Conservation (phyloP, 2,329 filamentous ascomycete genomes). For the Fusarium brachygibbosum region DNA sequence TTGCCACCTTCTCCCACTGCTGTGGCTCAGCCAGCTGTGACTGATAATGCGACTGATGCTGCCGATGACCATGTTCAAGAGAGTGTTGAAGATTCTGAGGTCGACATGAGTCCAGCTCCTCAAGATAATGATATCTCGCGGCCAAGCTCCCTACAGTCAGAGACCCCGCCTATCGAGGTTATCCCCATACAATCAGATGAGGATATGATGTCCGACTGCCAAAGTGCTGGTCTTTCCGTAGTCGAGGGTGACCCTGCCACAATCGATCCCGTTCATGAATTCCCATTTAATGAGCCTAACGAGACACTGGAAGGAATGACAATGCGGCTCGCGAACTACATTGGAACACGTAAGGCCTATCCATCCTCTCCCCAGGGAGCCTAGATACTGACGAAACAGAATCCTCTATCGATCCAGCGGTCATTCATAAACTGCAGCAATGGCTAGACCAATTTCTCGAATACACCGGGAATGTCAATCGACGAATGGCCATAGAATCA, state of each 20-base stretch:
- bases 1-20: slow-evolving; percentile 59
- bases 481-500: slow-evolving; percentile 57
- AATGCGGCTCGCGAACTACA: slow-evolving; percentile 56
- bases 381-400: slow-evolving; percentile 53
- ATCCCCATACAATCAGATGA: slow-evolving; percentile 57
- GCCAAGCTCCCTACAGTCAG: slow-evolving; percentile 56
- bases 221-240: slow-evolving; percentile 50
- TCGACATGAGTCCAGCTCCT: slow-evolving; percentile 52
- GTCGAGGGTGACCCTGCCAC: slow-evolving; percentile 41
- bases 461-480: slow-evolving; percentile 55
- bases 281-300: slow-evolving; percentile 60
- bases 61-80: slow-evolving; percentile 54
- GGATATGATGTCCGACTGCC: slow-evolving; percentile 52
- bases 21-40: slow-evolving; percentile 42
- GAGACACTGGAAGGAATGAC: slow-evolving; percentile 52
- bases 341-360: slow-evolving; percentile 49
- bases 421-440: slow-evolving; percentile 59
- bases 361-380: background rate
- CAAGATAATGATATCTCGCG: slow-evolving; percentile 48
- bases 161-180: slow-evolving; percentile 61
- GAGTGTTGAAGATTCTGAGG: slow-evolving; percentile 63
- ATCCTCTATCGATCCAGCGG: slow-evolving; percentile 58
- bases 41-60: slow-evolving; percentile 3
- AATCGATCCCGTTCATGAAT: slow-evolving; percentile 60
- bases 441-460: slow-evolving; percentile 67